phyloP scores from a whole-genome alignment of 345 rosid species.

The Lumnitzera littorea region DNA sequence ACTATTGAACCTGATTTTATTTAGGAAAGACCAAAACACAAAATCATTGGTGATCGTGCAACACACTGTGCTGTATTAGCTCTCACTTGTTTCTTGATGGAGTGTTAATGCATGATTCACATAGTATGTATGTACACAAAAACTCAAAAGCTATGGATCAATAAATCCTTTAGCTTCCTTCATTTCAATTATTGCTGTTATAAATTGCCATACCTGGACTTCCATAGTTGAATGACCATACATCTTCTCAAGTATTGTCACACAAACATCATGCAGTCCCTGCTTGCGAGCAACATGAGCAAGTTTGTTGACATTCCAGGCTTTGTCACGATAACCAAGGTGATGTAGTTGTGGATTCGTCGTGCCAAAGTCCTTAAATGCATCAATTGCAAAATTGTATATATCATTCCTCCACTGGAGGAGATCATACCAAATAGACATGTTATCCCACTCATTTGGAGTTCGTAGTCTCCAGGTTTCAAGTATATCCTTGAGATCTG shows the following conservation, averaged over 20 bases:
- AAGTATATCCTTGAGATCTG: conserved; percentile 93
- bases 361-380: conserved; percentile 74
- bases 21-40: too few relatives aligned
- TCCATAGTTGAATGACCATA: conserved; percentile 98
- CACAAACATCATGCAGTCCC: conserved; percentile 94
- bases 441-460: conserved; percentile 97
- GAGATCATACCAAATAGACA: conserved; percentile 96
- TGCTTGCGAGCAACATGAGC: conserved; percentile 96
- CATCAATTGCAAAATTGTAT: conserved; percentile 87
- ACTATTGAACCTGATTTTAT: too few relatives aligned
- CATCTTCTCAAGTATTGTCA: conserved; percentile 88
- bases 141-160: too few relatives aligned
- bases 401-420: conserved; percentile 99
- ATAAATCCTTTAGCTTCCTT: too few relatives aligned
- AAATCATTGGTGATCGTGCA: too few relatives aligned
- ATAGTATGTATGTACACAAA: too few relatives aligned
- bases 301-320: conserved; percentile 98
- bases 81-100: too few relatives aligned
- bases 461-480: conserved; percentile 98
- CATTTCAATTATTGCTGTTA: too few relatives aligned
- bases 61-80: too few relatives aligned
- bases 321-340: conserved; percentile 97
- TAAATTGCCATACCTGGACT: conserved; percentile 64
- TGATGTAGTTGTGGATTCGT: conserved; percentile 84
- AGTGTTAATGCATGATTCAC: too few relatives aligned